These are phyloP conservation scores for Claviceps sp. DNA, from an alignment of 2,329 filamentous ascomycete genomes.

Conservation along the genomic window DNA sequence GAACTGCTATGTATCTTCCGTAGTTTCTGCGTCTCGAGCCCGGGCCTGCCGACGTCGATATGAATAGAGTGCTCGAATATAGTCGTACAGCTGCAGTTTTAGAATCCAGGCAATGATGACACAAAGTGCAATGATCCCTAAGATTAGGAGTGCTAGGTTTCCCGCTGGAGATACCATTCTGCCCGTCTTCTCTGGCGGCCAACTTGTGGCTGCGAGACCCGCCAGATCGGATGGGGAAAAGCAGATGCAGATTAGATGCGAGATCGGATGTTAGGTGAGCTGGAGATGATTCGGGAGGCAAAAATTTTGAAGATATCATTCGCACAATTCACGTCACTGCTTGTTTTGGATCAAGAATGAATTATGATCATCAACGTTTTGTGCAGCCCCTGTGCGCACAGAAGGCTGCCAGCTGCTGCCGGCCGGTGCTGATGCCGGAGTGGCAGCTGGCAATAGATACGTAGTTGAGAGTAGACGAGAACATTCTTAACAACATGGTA, in stretches of 20 bases:
- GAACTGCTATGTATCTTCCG: not conserved
- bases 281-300: not conserved
- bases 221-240: not conserved
- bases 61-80: slow-evolving; percentile 15
- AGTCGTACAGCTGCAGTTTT: slow-evolving; percentile 16
- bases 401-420: not conserved
- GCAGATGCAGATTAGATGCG: not conserved
- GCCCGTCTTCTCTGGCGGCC: not conserved
- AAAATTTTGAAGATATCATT: not conserved
- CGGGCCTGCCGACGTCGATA: slow-evolving; percentile 6
- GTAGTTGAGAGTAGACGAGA: no score
- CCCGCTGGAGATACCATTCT: slow-evolving; percentile 7
- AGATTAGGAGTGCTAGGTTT: slow-evolving; percentile 19
- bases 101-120: slow-evolving; percentile 17
- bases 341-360: not conserved
- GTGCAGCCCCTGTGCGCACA: slow-evolving; percentile 1
- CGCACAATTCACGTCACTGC: not conserved
- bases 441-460: not conserved
- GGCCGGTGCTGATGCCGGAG: not conserved
- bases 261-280: not conserved
- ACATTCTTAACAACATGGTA: no score
- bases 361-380: not conserved
- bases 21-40: not conserved
- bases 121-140: slow-evolving; percentile 18
- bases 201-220: not conserved